These are phyloP conservation scores for Coniochaeta sp. DNA, from an alignment of 2,329 filamentous ascomycete genomes.

Conservation along the genomic window DNA sequence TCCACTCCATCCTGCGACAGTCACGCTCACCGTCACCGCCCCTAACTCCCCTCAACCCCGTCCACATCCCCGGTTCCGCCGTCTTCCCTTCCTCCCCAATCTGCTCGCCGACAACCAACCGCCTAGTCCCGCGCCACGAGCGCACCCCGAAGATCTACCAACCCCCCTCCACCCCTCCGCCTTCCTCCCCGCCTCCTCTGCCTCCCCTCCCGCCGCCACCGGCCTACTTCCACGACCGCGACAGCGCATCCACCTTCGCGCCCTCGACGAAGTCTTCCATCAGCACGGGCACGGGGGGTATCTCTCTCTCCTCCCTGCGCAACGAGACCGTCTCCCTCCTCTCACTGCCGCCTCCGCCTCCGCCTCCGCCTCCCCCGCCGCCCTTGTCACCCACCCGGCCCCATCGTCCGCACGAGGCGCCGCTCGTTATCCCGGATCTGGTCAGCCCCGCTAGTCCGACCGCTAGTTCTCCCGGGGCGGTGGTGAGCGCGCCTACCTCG, in stretches of 20 bases:
- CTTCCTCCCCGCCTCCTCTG: slow-evolving; percentile 6
- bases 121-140: slow-evolving; percentile 24
- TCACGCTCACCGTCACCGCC: slow-evolving; percentile 19
- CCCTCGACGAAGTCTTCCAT: slow-evolving; percentile 7
- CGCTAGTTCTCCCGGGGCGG: background rate
- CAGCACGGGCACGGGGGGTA: background rate
- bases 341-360: slow-evolving; percentile 8
- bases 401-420: slow-evolving; percentile 25
- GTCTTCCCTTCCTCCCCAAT: slow-evolving; percentile 31
- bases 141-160: slow-evolving; percentile 9
- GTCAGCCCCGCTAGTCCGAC: slow-evolving; percentile 17
- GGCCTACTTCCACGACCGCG: slow-evolving; percentile 8
- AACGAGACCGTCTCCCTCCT: slow-evolving; percentile 18
- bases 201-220: background rate
- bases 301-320: slow-evolving; percentile 14
- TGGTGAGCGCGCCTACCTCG: slow-evolving; percentile 13
- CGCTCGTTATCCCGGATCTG: slow-evolving; percentile 28
- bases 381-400: slow-evolving; percentile 26
- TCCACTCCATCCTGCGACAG: slow-evolving; percentile 25
- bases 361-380: slow-evolving; percentile 8
- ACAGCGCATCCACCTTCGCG: slow-evolving; percentile 8
- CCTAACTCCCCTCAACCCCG: slow-evolving; percentile 21
- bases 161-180: background rate
- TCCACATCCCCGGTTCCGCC: slow-evolving; percentile 6
- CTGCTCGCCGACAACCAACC: slow-evolving; percentile 27